Evolutionary conservation across 2,329 filamentous ascomycete species (phyloP).

Genomic region (Penicillium sp.): DNA sequence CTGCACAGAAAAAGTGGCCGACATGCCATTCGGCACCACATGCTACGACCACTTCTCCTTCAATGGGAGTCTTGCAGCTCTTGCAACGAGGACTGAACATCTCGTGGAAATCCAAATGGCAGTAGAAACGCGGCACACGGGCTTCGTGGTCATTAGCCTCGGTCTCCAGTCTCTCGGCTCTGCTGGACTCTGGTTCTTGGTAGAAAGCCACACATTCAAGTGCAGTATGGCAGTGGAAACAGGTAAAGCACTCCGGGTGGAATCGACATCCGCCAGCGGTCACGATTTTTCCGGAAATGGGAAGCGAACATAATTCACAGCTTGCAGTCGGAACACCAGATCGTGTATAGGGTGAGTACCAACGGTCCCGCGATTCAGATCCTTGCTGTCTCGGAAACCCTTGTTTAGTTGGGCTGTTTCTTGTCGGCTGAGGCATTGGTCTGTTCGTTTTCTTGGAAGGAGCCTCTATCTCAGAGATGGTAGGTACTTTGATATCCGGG

Average conservation of each 20-base stretch:
- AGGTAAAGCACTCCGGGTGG: conserved; percentile 90
- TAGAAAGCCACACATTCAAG: conserved; percentile 97
- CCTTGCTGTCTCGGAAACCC: conserved; percentile 36
- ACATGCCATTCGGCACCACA: conserved; percentile 96
- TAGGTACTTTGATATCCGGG: conserved; percentile 45
- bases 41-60: conserved; percentile 90
- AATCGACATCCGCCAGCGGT: conserved; percentile 79
- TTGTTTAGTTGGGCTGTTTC: conserved; percentile 19
- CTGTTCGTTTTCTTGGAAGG: conserved; percentile 15
- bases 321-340: conserved; percentile 61
- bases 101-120: conserved; percentile 98
- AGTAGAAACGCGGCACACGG: conserved; percentile 79
- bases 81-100: conserved; percentile 89
- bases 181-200: conserved; percentile 75
- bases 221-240: conserved; percentile 79
- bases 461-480: conserved; percentile 37
- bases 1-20: conserved; percentile 97
- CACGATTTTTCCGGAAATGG: conserved; percentile 88
- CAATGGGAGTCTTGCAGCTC: conserved; percentile 93
- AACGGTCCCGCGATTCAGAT: conserved; percentile 39
- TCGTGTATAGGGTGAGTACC: conserved; percentile 46
- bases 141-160: conserved; percentile 61
- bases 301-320: conserved; percentile 78
- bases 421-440: conserved; percentile 20
- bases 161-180: conserved; percentile 67